Evolutionary conservation across 129 eudicot genomes (phyloP).

Genomic region (Chrysanthemum seticuspe): DNA sequence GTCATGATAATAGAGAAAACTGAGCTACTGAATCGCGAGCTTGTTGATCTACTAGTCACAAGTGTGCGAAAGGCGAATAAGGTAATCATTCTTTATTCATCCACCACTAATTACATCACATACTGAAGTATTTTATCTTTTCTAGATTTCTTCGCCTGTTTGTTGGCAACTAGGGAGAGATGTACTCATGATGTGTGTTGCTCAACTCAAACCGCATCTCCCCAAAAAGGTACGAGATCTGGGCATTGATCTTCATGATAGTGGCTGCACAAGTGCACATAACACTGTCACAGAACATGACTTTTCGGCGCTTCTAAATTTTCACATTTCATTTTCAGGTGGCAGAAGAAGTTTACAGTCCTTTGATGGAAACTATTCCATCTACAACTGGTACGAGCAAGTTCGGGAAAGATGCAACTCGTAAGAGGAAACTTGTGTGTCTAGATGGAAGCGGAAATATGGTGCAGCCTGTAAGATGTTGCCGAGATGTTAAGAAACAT

Average conservation of each 20-base stretch:
- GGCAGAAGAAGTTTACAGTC: background rate
- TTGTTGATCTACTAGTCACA: conserved; percentile 32
- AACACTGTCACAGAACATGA: background rate
- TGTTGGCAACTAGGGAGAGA: conserved; percentile 44
- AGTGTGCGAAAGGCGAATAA: conserved; percentile 30
- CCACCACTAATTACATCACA: background rate
- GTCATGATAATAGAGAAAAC: conserved; percentile 39
- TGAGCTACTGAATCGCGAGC: conserved; percentile 27
- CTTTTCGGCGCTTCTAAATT: background rate
- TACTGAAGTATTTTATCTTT: background rate
- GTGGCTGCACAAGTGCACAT: conserved; percentile 9
- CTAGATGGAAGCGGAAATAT: background rate
- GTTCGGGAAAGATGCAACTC: background rate
- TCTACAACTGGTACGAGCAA: background rate
- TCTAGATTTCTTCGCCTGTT: conserved; percentile 35
- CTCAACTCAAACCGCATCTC: conserved; percentile 27
- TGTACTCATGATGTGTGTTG: conserved; percentile 34
- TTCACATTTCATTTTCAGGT: background rate
- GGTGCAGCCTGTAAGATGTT: background rate
- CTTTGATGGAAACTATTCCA: background rate
- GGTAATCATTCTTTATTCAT: conserved; percentile 18
- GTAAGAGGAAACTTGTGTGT: background rate
- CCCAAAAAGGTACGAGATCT: conserved; percentile 19
- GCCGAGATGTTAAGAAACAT: background rate
- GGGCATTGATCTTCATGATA: conserved; percentile 26